These are phyloP conservation scores for Cryptococcus hybrid DNA, from an alignment of 1,284 basidiomycete genomes.

Conservation along the genomic window DNA sequence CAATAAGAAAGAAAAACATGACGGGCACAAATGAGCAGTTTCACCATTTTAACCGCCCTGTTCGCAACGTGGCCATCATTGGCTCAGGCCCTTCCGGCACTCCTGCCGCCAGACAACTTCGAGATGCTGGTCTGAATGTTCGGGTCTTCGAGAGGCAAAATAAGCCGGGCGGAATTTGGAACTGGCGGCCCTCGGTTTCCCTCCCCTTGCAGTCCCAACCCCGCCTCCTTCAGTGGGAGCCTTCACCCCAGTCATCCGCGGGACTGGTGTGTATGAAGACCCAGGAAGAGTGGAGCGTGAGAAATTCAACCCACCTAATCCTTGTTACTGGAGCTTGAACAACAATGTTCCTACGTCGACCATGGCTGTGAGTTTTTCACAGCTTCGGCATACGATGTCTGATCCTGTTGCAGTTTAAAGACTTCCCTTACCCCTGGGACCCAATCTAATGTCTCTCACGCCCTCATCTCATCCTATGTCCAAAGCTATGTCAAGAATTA, in stretches of 20 bases:
- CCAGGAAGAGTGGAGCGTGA: conserved; percentile 26
- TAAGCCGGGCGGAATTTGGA: conserved; percentile 7
- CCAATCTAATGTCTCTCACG: conserved; percentile 23
- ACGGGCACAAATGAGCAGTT: not conserved
- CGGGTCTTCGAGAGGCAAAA: conserved; percentile 4
- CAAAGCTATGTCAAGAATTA: conserved; percentile 47
- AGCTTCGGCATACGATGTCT: not conserved
- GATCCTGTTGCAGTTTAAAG: conserved; percentile 27
- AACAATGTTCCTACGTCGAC: conserved; percentile 53
- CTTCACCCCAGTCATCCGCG: conserved; percentile 40
- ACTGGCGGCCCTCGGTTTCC: conserved; percentile 45
- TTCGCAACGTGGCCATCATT: conserved; percentile 6
- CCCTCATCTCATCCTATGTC: conserved; percentile 25
- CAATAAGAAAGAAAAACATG: conserved; percentile 1
- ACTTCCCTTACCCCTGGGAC: conserved; percentile 27
- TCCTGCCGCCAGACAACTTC: conserved; percentile 5
- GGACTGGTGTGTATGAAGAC: conserved; percentile 44
- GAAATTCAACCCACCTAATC: conserved; percentile 50
- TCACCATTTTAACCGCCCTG: not conserved
- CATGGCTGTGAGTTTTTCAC: conserved; percentile 22
- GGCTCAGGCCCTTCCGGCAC: conserved; percentile 6
- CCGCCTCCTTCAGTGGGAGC: conserved; percentile 50
- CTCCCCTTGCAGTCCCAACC: conserved; percentile 51
- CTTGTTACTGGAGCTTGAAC: conserved; percentile 52
- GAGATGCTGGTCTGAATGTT: conserved; percentile 6